Base-by-base conservation (phyloP, 1,139 yeast species). In the Meyerozyma sp. region DNA sequence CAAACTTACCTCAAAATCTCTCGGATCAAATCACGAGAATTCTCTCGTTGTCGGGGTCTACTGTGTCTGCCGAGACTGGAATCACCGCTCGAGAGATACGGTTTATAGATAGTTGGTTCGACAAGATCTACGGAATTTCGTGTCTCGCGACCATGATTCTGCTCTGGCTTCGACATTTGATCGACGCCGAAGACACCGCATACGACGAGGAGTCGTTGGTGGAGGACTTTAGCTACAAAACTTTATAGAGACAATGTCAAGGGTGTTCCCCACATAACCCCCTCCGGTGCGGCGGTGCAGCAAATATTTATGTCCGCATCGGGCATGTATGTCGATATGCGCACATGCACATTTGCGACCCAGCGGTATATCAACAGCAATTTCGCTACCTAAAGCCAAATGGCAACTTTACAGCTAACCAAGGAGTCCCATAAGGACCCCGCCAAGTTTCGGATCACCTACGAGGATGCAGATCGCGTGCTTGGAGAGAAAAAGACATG, bases 61-160 rank as follows among this genome's bases (percentile, higher is more conserved):
- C 63, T 3, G 53, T 45, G 2, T 36, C 52, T 8, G 43, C 55
- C 21, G 56, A 57, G 27, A 53, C 61, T 4, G 44, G 49, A 16
- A 48, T 44, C 7, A 51, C 64, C 14, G 52, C 53, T 37, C 55
- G 53, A 43, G 83, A 81, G 50, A 81, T 81, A 16, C 65, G 72
- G 34, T 75, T 83, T 45, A 81, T 89, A 29, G 95, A 90, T 56
- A 67, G 74, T 28, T 84, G 94, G 90, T 89, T 87, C 57, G 96
- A 90, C 56, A 72, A 81, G 49, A 77, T 87, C 27, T 88, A 82
- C 64, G 79, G 82, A 10, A 45, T 77, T 5, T 71, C 85, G 4
- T 77, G 85, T 46, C 55, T 79, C 1, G 53, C 70, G 2, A 80
- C 91, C 0, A 60, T 77, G 2, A 50, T 77, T 2, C 78, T 79